phyloP scores from a whole-genome alignment of 768 basidiomycete species.

The Saitozyma sp. region DNA sequence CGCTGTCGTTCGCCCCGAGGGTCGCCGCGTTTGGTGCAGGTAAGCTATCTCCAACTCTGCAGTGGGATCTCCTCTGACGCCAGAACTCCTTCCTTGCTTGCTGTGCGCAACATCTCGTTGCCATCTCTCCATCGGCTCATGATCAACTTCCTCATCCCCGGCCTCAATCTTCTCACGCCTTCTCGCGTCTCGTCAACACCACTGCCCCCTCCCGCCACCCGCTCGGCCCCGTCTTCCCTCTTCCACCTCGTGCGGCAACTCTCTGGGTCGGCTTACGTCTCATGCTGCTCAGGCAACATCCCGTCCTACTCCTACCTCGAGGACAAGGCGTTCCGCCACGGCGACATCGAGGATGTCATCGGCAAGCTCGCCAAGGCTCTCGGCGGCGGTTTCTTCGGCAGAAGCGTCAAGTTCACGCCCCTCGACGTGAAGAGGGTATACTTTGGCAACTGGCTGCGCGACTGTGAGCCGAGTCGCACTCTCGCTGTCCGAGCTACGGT shows the following conservation, averaged over 20 bases:
- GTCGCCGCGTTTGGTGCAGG: slow-evolving; percentile 50
- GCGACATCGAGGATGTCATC: slow-evolving; percentile 74
- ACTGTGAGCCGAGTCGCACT: slow-evolving; percentile 60
- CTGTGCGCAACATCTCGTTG: not conserved
- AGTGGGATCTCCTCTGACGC: too few relatives aligned
- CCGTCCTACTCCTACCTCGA: slow-evolving; percentile 81
- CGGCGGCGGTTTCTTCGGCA: slow-evolving; percentile 62
- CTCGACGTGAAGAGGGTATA: slow-evolving; percentile 78
- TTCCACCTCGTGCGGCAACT: slow-evolving; percentile 34
- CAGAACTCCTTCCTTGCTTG: not conserved
- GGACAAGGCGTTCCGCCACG: slow-evolving; percentile 79
- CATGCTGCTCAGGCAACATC: slow-evolving; percentile 74
- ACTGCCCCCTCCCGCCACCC: not conserved
- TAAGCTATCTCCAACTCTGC: slow-evolving; percentile 6
- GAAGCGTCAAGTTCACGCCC: slow-evolving; percentile 70
- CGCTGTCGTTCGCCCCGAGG: slow-evolving; percentile 38
- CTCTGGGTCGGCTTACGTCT: slow-evolving; percentile 28
- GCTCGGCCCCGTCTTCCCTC: not conserved
- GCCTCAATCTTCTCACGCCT: too few relatives aligned
- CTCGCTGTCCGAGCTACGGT: slow-evolving; percentile 32
- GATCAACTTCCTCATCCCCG: too few relatives aligned
- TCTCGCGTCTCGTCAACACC: too few relatives aligned
- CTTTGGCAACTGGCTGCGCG: slow-evolving; percentile 76
- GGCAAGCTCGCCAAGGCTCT: slow-evolving; percentile 53
- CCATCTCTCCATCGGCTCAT: not conserved